Percentiles rank a stretch among this genome's conserved stretches.
phyloP scores from a whole-genome alignment of 2,329 filamentous ascomycete species.

The Cercospora brassicicola region DNA sequence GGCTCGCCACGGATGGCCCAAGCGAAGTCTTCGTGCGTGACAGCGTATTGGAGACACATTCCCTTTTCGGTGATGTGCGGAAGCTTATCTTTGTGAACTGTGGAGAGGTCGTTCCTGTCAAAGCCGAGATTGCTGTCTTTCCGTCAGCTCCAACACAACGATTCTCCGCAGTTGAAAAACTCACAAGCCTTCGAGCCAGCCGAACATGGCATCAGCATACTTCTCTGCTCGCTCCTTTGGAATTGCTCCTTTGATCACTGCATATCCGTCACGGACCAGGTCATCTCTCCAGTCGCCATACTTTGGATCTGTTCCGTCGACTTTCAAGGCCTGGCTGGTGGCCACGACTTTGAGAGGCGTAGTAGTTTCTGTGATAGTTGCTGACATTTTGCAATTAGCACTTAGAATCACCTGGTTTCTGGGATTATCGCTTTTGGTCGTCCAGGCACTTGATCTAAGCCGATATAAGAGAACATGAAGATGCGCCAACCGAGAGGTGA shows the following conservation, averaged over 20 bases:
- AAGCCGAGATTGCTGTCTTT: constrained; percentile 40
- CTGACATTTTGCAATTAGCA: constrained; percentile 14
- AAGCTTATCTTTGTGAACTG: constrained; percentile 40
- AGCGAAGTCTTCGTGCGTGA: constrained; percentile 52
- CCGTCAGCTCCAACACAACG: constrained; percentile 12
- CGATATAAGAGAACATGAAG: neutral
- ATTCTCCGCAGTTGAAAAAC: neutral
- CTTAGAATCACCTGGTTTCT: neutral
- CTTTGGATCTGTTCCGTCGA: constrained; percentile 27
- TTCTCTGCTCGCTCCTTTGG: constrained; percentile 43
- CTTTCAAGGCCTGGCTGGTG: constrained; percentile 17
- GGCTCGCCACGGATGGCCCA: constrained; percentile 53
- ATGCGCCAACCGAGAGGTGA: neutral
- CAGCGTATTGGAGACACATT: constrained; percentile 51
- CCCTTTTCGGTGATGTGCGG: constrained; percentile 51
- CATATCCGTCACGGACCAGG: constrained; percentile 45
- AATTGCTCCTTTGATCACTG: constrained; percentile 51
- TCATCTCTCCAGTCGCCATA: constrained; percentile 42
- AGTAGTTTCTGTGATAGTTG: constrained; percentile 23
- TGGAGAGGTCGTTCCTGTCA: constrained; percentile 40
- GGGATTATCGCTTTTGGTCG: neutral
- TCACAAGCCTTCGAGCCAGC: constrained; percentile 40
- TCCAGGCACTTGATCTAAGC: neutral
- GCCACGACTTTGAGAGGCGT: constrained; percentile 9
- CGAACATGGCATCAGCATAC: constrained; percentile 38